Conservation (phyloP, 345 rosid species). For the Moricandia moricandioides region DNA sequence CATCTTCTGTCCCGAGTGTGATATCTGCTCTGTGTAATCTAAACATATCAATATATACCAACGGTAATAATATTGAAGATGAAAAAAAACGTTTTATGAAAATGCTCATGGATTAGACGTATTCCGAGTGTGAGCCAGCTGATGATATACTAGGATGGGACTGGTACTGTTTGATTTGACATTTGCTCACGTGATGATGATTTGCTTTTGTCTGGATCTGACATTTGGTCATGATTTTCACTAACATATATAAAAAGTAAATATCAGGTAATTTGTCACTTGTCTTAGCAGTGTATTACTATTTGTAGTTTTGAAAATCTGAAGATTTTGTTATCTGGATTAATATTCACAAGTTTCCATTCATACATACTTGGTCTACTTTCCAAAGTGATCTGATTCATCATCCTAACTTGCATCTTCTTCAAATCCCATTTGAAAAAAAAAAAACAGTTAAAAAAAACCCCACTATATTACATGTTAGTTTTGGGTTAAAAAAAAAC, state of each 20-base stretch:
- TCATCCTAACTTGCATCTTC: not conserved
- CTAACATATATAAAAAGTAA: not conserved
- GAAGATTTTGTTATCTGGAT: not conserved
- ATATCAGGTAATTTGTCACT: not conserved
- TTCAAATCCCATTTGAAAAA: not conserved
- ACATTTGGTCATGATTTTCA: not conserved
- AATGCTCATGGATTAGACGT: not conserved
- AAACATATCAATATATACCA: constrained; percentile 41
- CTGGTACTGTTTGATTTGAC: not conserved
- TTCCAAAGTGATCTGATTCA: not conserved
- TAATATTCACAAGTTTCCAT: not conserved
- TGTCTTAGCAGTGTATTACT: not conserved
- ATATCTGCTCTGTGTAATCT: constrained; percentile 47
- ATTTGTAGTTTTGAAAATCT: not conserved
- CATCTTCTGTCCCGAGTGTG: constrained; percentile 47
- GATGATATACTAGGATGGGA: not conserved
- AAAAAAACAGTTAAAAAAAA: not conserved
- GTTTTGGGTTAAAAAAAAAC: no score
- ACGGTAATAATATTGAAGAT: no score
- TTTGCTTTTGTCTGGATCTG: not conserved
- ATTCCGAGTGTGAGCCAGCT: not conserved
- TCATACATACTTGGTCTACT: not conserved
- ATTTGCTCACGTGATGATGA: not conserved
- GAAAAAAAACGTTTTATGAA: not conserved
- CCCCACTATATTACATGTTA: no score